Conservation (phyloP, 306 rosid genomes). For the Rubus parviflorus region DNA sequence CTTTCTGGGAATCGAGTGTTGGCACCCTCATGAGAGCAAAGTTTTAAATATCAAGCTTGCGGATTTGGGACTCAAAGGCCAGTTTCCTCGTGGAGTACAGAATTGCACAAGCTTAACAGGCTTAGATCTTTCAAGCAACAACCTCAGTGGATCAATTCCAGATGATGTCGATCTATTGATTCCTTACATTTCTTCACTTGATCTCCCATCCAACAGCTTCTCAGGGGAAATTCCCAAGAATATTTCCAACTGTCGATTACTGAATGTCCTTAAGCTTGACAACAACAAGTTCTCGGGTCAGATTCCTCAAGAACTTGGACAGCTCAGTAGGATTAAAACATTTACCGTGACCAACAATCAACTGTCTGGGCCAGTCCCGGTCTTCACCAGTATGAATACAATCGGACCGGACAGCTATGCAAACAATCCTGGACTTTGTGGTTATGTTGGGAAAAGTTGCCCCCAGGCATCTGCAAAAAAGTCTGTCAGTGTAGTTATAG, state of each 20-base stretch:
- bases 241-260: slow-evolving; percentile 46
- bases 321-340: slow-evolving; percentile 43
- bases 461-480: slow-evolving; percentile 8
- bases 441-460: slow-evolving; percentile 31
- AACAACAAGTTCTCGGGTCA: slow-evolving; percentile 55
- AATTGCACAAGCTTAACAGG: slow-evolving; percentile 78
- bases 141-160: slow-evolving; percentile 57
- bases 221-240: slow-evolving; percentile 52
- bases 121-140: slow-evolving; percentile 70
- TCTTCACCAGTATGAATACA: neutral
- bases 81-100: slow-evolving; percentile 46
- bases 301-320: slow-evolving; percentile 48
- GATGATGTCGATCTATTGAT: slow-evolving; percentile 28
- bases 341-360: slow-evolving; percentile 56
- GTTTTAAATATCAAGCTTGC: slow-evolving; percentile 63
- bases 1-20: slow-evolving; percentile 67
- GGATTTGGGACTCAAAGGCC: slow-evolving; percentile 74
- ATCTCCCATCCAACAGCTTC: slow-evolving; percentile 65
- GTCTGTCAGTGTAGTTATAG: slow-evolving; percentile 51
- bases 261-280: slow-evolving; percentile 61
- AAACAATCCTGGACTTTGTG: slow-evolving; percentile 66
- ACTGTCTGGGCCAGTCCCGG: slow-evolving; percentile 64
- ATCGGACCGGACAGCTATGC: slow-evolving; percentile 27
- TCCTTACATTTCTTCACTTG: slow-evolving; percentile 31
- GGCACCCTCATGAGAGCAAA: slow-evolving; percentile 86